Conservation (phyloP, 2,329 filamentous ascomycete genomes). For the Claviceps humidiphila region DNA sequence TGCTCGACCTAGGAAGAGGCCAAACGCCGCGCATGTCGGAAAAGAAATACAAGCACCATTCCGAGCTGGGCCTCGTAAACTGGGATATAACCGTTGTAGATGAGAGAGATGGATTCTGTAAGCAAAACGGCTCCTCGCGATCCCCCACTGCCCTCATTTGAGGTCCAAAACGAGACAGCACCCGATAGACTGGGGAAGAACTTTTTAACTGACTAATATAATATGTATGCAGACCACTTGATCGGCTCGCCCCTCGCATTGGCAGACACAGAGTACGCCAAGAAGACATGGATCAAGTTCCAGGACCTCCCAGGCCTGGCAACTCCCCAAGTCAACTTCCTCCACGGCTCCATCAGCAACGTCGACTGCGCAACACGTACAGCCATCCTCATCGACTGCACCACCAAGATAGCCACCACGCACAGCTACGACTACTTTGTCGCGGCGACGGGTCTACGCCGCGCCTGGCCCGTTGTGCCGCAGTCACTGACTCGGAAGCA, state of each 20-base stretch:
- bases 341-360: constrained; percentile 50
- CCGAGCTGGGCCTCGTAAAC: constrained; percentile 33
- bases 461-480: constrained; percentile 61
- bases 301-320: constrained; percentile 54
- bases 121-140: constrained; percentile 13
- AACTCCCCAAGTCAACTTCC: constrained; percentile 44
- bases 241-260: constrained; percentile 66
- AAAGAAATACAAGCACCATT: constrained; percentile 24
- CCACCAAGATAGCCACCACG: constrained; percentile 27
- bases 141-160: neutral
- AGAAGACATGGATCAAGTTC: constrained; percentile 59
- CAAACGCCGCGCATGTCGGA: constrained; percentile 32
- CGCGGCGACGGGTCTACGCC: constrained; percentile 54
- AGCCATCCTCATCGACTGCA: constrained; percentile 39
- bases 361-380: constrained; percentile 48
- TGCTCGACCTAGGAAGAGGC: constrained; percentile 52
- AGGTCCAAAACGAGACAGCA: neutral
- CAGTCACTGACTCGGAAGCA: constrained; percentile 47
- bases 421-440: constrained; percentile 63
- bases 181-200: neutral
- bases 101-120: constrained; percentile 74
- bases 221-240: constrained; percentile 54
- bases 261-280: constrained; percentile 47
- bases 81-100: constrained; percentile 63
- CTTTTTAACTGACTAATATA: neutral